Base-by-base conservation (phyloP, 345 rosid species). In the Leavenworthia alabamica region DNA sequence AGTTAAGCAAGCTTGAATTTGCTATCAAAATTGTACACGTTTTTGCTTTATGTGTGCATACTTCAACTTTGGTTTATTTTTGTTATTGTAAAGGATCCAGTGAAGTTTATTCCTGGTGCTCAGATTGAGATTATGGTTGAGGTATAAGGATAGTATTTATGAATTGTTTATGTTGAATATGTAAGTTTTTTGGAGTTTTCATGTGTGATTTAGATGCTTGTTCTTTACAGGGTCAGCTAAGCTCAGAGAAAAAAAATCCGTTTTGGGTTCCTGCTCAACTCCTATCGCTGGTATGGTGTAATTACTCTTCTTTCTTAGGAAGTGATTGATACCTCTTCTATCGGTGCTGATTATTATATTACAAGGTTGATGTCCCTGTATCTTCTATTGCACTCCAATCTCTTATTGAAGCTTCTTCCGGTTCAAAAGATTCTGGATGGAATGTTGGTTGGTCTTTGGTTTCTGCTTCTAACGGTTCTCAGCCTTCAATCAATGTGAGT, bases 391-490 rank as follows among this genome's bases (percentile, higher is more conserved):
- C 96, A 48, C 79, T 93, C 35, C 82, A 81, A 75, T 83, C 94
- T 53, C 82, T 93, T 51, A 47, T 84, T 56, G 86, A 87, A 73
- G 76, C 85, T 73, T 89, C 93, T 71, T 80, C 77, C 16, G 82
- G 91, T 60, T 77, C 82, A 33, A 37, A 54, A 37, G 90, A 82
- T 62, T 82, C 82, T 55, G 88, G 82, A 61, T 93, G 97, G 97
- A 97, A 93, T 78, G 67, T 82, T 60, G 99, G 99, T 64, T 89
- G 99, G 99, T 93, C 97, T 59, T 58, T 89, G 61, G 85, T 85
- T 43, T 77, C 88, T 13, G 65, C 76, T 17, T 78, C 72, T 49
- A 73, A 57, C 51, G 75, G 40, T 71, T 58, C 79, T 40, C 83
- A 72, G 72, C 66, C 78, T 42, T 60, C 67, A 9, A 17, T 39